phyloP scores from a whole-genome alignment of 164 flowering plant genomes.

The Vitis riparia region DNA sequence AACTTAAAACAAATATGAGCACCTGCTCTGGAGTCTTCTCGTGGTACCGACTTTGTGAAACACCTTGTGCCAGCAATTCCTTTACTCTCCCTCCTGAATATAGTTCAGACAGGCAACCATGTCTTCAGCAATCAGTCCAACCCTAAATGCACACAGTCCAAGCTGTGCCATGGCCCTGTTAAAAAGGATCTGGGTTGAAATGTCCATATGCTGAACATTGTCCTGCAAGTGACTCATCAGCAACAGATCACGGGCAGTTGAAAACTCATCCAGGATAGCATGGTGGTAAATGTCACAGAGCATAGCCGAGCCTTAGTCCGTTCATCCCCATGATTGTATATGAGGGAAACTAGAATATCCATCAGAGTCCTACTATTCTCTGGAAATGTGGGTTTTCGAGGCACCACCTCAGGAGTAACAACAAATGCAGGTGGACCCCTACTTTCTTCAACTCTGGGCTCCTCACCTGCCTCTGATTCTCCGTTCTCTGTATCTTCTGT shows the following conservation, averaged over 20 bases:
- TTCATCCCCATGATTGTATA: conserved; percentile 91
- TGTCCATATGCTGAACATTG: conserved; percentile 80
- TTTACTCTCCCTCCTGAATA: conserved; percentile 94
- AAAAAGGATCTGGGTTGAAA: conserved; percentile 83
- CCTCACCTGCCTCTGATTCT: conserved; percentile 47
- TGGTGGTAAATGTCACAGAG: conserved; percentile 96
- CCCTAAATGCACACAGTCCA: conserved; percentile 87
- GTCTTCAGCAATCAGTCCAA: conserved; percentile 65
- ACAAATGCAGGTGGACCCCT: conserved; percentile 74
- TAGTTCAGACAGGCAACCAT: conserved; percentile 84
- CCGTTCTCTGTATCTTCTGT: conserved; percentile 43
- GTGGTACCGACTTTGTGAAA: conserved; percentile 89
- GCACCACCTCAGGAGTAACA: conserved; percentile 71
- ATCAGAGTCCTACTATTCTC: conserved; percentile 73
- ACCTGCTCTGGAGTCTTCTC: conserved; percentile 99
- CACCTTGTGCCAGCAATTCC: conserved; percentile 95
- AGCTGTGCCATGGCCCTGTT: conserved; percentile 98
- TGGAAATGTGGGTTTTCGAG: conserved; percentile 80
- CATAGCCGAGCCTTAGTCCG: conserved; percentile 98
- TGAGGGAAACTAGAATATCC: conserved; percentile 78
- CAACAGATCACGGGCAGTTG: conserved; percentile 76
- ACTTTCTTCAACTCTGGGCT: conserved; percentile 46
- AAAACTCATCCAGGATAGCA: conserved; percentile 80
- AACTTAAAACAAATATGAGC: background rate
- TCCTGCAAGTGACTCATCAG: conserved; percentile 98